A percentile compares a stretch with the other conserved stretches of the same genome.
These are phyloP conservation scores for Beta corolliflora DNA, from an alignment of 179 eudicot species.

Conservation along the genomic window DNA sequence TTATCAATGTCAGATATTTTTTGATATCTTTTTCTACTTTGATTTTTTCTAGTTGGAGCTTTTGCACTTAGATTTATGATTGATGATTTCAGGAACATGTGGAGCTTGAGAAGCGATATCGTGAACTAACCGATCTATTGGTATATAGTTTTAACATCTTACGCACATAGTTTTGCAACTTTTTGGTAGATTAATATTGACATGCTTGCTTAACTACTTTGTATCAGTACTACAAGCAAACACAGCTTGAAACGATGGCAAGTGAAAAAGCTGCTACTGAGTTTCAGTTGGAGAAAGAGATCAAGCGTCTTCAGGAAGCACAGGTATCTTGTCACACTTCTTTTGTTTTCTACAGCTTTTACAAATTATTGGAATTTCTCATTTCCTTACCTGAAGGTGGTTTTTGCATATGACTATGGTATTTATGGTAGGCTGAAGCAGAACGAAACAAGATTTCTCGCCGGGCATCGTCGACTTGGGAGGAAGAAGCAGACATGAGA, in stretches of 20 bases:
- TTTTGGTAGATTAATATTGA: conserved; percentile 10
- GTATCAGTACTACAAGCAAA: conserved; percentile 94
- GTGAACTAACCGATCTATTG: conserved; percentile 95
- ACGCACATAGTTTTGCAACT: conserved; percentile 8
- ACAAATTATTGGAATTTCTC: background rate
- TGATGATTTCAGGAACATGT: conserved; percentile 76
- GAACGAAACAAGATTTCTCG: conserved; percentile 84
- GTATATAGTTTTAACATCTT: conserved; percentile 36
- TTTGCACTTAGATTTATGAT: conserved; percentile 4
- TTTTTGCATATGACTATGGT: background rate
- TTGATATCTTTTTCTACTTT: background rate
- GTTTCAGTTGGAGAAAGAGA: conserved; percentile 97
- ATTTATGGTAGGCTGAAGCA: conserved; percentile 77
- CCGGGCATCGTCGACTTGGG: conserved; percentile 83
- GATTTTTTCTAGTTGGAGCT: conserved; percentile 4
- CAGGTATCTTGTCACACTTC: conserved; percentile 51
- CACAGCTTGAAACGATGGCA: conserved; percentile 95
- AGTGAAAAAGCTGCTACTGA: conserved; percentile 98
- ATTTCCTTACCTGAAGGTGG: background rate
- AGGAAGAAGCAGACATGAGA: conserved; percentile 91
- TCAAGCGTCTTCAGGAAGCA: conserved; percentile 82
- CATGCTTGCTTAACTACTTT: conserved; percentile 23
- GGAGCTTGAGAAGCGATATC: conserved; percentile 96
- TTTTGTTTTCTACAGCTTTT: conserved; percentile 1
- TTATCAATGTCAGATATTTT: background rate